A percentile compares a stretch with the other conserved stretches of the same genome.
Conservation (phyloP, 208 protist genomes). For the Dictyostelium gargantuum region DNA sequence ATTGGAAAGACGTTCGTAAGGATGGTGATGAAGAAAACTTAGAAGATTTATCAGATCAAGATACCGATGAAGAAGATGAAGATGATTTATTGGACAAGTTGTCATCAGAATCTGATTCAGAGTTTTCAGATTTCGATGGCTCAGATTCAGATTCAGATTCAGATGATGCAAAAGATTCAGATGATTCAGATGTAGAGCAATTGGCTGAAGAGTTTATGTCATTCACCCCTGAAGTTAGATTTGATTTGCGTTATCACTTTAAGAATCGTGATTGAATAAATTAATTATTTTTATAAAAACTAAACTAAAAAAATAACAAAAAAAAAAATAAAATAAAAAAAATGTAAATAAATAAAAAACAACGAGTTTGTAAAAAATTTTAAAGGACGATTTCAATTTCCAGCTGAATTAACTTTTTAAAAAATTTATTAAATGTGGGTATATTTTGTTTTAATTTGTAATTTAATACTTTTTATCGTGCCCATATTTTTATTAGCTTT, state of each 20-base stretch:
- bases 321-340: not conserved
- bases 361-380: too few relatives aligned
- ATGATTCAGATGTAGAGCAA: not conserved
- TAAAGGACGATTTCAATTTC: too few relatives aligned
- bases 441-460: too few relatives aligned
- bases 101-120: not conserved
- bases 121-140: constrained; percentile 1
- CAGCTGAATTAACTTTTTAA: too few relatives aligned
- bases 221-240: constrained; percentile 20
- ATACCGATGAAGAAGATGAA: not conserved
- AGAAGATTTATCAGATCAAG: constrained; percentile 5
- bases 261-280: not conserved
- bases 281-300: not conserved
- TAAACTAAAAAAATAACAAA: not conserved
- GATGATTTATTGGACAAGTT: not conserved
- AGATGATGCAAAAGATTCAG: not conserved
- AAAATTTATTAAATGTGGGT: too few relatives aligned
- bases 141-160: not conserved
- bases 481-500: not conserved
- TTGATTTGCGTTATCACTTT: constrained; percentile 7
- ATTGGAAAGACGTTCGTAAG: constrained; percentile 41
- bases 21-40: constrained; percentile 42
- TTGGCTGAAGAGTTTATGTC: constrained; percentile 1
- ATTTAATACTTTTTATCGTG: not conserved
- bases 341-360: not conserved